Conservation (phyloP, 2,329 filamentous ascomycete genomes). For the Beauveria sp. region DNA sequence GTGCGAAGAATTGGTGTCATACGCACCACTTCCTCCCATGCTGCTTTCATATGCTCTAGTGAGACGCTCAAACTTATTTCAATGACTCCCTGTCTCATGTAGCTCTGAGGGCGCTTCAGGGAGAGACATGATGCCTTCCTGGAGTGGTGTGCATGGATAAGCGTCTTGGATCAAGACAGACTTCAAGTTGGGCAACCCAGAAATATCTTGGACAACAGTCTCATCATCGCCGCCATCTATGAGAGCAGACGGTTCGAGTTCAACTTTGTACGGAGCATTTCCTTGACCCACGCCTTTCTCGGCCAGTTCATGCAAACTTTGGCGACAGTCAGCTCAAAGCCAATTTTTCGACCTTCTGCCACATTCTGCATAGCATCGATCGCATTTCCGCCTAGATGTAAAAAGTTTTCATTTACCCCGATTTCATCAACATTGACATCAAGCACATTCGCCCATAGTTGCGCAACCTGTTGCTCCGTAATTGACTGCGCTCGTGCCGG, state of each 20-base stretch:
- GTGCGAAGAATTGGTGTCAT: neutral
- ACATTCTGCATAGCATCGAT: neutral
- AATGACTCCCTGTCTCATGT: neutral
- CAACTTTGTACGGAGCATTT: neutral
- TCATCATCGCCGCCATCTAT: neutral
- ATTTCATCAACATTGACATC: neutral
- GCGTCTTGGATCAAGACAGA: neutral
- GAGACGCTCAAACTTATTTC: neutral
- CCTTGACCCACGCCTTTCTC: neutral
- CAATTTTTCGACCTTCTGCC: neutral
- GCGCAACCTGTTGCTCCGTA: neutral
- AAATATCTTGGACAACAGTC: too few relatives aligned
- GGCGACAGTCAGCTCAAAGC: neutral
- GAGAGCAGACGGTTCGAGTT: neutral
- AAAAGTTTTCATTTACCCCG: neutral
- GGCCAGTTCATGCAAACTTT: neutral
- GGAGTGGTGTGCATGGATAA: neutral
- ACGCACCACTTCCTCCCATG: neutral
- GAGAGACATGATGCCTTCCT: neutral
- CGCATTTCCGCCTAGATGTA: neutral
- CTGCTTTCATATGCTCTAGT: neutral
- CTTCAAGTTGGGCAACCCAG: neutral
- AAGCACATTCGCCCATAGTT: neutral
- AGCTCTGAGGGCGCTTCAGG: neutral
- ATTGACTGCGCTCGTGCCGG: too few relatives aligned